Conservation (phyloP, 768 basidiomycete genomes). For the Punctularia strigosozonata region DNA sequence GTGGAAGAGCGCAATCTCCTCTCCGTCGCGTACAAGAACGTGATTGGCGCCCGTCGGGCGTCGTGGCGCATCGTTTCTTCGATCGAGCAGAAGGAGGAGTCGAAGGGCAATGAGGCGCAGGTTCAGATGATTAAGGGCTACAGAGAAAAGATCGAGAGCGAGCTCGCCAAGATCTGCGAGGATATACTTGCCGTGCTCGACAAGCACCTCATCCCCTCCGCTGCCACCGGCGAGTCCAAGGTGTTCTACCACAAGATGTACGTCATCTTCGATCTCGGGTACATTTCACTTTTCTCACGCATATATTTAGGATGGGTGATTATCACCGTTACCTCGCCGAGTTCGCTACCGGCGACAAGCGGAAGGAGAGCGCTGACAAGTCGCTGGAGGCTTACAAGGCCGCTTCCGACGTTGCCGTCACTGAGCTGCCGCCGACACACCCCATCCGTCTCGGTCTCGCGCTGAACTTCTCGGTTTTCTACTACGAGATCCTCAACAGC, state of each 20-base stretch:
- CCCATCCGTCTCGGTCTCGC: conserved; percentile 98
- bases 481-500: conserved; percentile 98
- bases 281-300: conserved; percentile 1
- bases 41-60: conserved; percentile 94
- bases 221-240: conserved; percentile 93
- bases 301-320: conserved; percentile 83
- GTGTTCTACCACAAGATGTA: conserved; percentile 99
- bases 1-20: conserved; percentile 98
- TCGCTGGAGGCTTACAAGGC: conserved; percentile 97
- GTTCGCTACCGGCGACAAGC: conserved; percentile 96
- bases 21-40: conserved; percentile 98
- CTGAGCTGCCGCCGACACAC: conserved; percentile 91
- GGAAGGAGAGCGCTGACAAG: conserved; percentile 95
- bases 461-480: conserved; percentile 99
- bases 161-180: conserved; percentile 97
- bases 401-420: conserved; percentile 93
- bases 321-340: conserved; percentile 99
- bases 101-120: conserved; percentile 93
- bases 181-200: conserved; percentile 96
- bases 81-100: conserved; percentile 98
- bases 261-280: conserved; percentile 16
- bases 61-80: conserved; percentile 98
- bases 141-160: conserved; percentile 94
- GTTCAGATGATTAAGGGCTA: conserved; percentile 97
- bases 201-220: conserved; percentile 95